These are phyloP conservation scores for Macadamia integrifolia DNA, from an alignment of 164 flowering plant species.

Conservation along the genomic window DNA sequence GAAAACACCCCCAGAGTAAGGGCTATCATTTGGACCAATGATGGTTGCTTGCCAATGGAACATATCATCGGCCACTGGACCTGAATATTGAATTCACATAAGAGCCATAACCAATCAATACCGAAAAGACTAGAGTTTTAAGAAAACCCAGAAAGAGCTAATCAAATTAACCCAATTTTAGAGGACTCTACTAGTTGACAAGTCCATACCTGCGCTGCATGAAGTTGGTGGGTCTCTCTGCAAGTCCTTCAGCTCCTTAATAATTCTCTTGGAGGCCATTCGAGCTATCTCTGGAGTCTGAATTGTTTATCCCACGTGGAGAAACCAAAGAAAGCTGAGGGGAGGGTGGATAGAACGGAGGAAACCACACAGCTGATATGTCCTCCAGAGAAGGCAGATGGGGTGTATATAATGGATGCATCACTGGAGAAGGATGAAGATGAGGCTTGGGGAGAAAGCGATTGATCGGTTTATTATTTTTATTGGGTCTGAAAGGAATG, in stretches of 20 bases:
- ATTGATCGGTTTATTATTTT: constrained; percentile 17
- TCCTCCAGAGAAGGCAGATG: background rate
- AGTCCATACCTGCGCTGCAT: constrained; percentile 57
- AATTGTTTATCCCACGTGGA: background rate
- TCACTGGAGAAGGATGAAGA: constrained; percentile 10
- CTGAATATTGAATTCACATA: constrained; percentile 18
- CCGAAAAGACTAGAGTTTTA: background rate
- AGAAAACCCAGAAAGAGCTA: background rate
- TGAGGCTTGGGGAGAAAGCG: constrained; percentile 18
- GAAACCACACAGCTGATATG: background rate
- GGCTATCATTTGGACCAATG: constrained; percentile 68
- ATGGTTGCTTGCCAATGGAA: constrained; percentile 87
- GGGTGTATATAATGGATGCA: constrained; percentile 18
- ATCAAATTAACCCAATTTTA: background rate
- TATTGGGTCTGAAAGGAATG: constrained; percentile 5
- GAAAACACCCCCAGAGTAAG: constrained; percentile 67
- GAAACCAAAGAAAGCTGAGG: background rate
- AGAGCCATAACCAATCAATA: background rate
- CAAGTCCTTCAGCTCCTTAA: constrained; percentile 65
- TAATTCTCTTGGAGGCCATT: constrained; percentile 63
- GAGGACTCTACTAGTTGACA: no score
- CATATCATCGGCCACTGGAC: constrained; percentile 74
- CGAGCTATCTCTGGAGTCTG: background rate
- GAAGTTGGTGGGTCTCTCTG: constrained; percentile 79
- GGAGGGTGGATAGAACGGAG: background rate